phyloP scores from a whole-genome alignment of 2,329 filamentous ascomycete species.

The Esteya vermicola region DNA sequence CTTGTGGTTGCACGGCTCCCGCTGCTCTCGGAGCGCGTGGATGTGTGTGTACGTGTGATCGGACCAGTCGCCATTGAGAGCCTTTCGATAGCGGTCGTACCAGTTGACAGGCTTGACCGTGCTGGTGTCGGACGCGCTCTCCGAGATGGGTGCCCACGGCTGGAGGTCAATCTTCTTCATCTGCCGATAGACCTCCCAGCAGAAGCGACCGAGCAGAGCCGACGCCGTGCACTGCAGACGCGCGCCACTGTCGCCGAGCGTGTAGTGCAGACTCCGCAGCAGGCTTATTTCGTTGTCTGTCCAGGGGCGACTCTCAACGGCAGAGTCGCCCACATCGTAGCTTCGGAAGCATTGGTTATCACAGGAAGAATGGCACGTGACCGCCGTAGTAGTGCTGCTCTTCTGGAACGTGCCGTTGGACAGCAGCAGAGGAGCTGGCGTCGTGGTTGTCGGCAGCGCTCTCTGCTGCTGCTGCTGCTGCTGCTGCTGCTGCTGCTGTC shows the following conservation, averaged over 20 bases:
- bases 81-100: slow-evolving; percentile 43
- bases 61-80: slow-evolving; percentile 39
- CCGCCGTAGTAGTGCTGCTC: too few species aligned
- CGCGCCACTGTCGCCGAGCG: slow-evolving; percentile 26
- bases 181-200: slow-evolving; percentile 35
- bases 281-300: slow-evolving; percentile 32
- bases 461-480: neutral
- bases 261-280: slow-evolving; percentile 31
- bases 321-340: slow-evolving; percentile 16
- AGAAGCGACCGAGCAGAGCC: slow-evolving; percentile 33
- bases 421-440: too few species aligned
- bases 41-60: slow-evolving; percentile 39
- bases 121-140: slow-evolving; percentile 5
- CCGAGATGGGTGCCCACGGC: slow-evolving; percentile 13
- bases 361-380: too few species aligned
- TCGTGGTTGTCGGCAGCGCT: too few species aligned
- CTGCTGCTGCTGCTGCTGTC: neutral
- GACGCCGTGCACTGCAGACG: slow-evolving; percentile 34
- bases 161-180: slow-evolving; percentile 24
- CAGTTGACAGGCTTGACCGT: slow-evolving; percentile 32
- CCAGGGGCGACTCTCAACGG: slow-evolving; percentile 27
- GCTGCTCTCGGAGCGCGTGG: slow-evolving; percentile 40
- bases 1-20: slow-evolving; percentile 54
- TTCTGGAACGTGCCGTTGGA: too few species aligned
- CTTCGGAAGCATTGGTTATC: slow-evolving; percentile 28